Percentiles rank a stretch among this genome's conserved stretches.
phyloP scores from a whole-genome alignment of 805 yeast species.

The Metschnikowia picachoensis region DNA sequence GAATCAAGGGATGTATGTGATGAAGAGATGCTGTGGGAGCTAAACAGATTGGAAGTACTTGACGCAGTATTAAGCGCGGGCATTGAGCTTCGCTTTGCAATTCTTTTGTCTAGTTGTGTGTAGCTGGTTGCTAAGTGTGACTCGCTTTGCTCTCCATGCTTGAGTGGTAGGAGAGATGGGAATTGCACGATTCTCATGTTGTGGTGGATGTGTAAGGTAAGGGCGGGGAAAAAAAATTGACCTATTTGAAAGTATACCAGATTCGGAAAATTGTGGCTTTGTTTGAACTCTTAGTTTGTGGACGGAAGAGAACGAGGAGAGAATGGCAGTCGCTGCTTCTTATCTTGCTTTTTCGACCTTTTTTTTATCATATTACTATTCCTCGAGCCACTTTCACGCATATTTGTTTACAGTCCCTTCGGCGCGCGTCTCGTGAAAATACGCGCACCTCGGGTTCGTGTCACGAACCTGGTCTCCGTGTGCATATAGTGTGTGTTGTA shows the following conservation, averaged over 20 bases:
- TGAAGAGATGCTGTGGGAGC: neutral
- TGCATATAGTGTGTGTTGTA: too few relatives aligned
- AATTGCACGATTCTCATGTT: constrained; percentile 4
- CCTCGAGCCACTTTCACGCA: neutral
- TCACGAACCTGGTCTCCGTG: too few relatives aligned
- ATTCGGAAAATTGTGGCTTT: too few relatives aligned
- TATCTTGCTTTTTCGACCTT: neutral
- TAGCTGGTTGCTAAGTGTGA: too few relatives aligned
- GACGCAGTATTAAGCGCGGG: neutral
- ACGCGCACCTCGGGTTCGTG: neutral
- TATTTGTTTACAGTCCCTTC: constrained; percentile 10
- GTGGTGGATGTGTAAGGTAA: neutral
- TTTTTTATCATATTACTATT: constrained; percentile 1
- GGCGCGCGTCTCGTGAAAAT: constrained; percentile 9
- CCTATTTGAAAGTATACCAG: neutral
- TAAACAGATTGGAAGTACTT: neutral
- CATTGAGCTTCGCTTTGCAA: constrained; percentile 1
- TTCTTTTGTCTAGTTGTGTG: neutral
- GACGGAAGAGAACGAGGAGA: too few relatives aligned
- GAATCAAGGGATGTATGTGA: neutral
- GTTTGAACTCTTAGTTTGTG: too few relatives aligned
- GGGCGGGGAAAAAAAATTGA: neutral
- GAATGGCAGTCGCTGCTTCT: neutral
- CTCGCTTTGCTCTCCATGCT: neutral
- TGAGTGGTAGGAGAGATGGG: neutral